Evolutionary conservation across 441 rosid genomes (phyloP).

Genomic region (Euphorbia schlechtendalii): DNA sequence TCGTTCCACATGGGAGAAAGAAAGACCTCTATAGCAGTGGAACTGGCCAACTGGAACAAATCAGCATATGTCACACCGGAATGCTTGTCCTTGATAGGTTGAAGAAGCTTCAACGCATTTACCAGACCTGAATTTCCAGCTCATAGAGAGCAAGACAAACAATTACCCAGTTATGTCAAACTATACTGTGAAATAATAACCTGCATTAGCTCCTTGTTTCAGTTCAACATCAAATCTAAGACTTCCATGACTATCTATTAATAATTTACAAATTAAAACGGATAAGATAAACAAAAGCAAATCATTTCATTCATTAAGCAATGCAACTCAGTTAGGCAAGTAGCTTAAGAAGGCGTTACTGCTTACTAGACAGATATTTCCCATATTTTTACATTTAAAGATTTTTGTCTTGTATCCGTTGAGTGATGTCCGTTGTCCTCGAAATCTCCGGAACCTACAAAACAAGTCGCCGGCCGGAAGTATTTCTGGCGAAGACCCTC

Average conservation of each 20-base stretch:
- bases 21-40: constrained; percentile 83
- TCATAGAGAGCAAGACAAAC: constrained; percentile 20
- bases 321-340: background rate
- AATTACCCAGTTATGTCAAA: constrained; percentile 7
- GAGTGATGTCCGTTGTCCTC: no score
- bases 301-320: background rate
- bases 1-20: constrained; percentile 14
- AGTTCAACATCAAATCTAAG: constrained; percentile 85
- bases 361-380: background rate
- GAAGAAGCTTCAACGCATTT: constrained; percentile 66
- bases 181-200: constrained; percentile 26
- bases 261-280: no score
- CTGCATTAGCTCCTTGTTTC: constrained; percentile 91
- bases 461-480: no score
- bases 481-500: no score
- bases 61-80: constrained; percentile 73
- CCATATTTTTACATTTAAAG: background rate
- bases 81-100: constrained; percentile 76
- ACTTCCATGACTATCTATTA: no score
- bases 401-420: no score
- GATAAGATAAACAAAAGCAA: background rate
- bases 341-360: background rate
- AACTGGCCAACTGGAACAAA: constrained; percentile 87
- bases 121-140: constrained; percentile 52
- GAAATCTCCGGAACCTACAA: no score